Percentiles rank a stretch among this genome's conserved stretches.
These are phyloP conservation scores for Alnus glutinosa DNA, from an alignment of 306 rosid genomes.

Conservation along the genomic window DNA sequence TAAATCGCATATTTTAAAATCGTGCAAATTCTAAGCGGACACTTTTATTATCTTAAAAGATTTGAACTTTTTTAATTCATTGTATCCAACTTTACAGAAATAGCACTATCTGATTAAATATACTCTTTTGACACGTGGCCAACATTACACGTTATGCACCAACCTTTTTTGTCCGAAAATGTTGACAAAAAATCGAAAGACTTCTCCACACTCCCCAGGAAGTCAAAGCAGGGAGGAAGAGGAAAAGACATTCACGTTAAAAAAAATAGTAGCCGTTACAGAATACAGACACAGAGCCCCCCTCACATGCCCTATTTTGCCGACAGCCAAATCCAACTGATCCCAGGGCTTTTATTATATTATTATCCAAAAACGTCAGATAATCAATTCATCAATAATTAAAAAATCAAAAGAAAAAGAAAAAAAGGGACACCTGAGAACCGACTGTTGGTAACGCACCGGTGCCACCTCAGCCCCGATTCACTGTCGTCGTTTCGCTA, in stretches of 20 bases:
- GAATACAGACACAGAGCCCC: background rate
- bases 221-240: background rate
- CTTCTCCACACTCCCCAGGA: background rate
- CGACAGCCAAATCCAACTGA: background rate
- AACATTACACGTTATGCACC: too few relatives aligned
- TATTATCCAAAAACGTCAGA: background rate
- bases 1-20: too few relatives aligned
- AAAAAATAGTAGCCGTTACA: background rate
- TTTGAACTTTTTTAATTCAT: too few relatives aligned
- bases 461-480: constrained; percentile 6
- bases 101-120: too few relatives aligned
- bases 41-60: too few relatives aligned
- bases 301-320: background rate
- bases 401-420: background rate
- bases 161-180: too few relatives aligned
- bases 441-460: background rate
- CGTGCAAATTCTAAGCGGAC: too few relatives aligned
- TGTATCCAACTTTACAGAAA: too few relatives aligned
- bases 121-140: too few relatives aligned
- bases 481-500: background rate
- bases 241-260: background rate
- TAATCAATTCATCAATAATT: background rate
- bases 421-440: background rate
- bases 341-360: background rate
- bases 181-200: too few relatives aligned